Evolutionary conservation across 2,329 filamentous ascomycete species (phyloP), one percentile per base, ranked within the genome.

Genomic region (Aspergillus glaucus): DNA sequence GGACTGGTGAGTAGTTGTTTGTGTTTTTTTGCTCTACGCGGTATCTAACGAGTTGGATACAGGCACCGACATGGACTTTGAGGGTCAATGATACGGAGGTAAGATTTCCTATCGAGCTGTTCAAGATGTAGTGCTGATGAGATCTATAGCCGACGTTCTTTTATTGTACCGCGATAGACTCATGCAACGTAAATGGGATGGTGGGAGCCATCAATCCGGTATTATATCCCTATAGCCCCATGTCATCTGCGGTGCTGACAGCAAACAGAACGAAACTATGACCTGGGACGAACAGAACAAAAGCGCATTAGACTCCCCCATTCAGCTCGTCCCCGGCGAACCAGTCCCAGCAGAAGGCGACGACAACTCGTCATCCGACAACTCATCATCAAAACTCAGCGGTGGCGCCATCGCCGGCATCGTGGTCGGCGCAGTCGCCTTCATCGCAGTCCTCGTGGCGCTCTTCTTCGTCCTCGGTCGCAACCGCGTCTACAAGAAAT

Each of bases 181-280:
- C 84, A 2, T 92, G 87, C 59, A 74, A 75, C 3, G 64, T 70
- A 2, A 77, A 84, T 40, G 76, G 80, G 19, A 92, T 92, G 87
- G 78, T 92, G 14, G 87, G 86, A 3, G 85, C 80, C 1, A 84
- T 92, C 56, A 92, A 91, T 60, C 79, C 84, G 6, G 79, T 83
- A 71, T 51, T 73, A 49, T 17, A 15, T 32, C 30, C 12, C 19
- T n/a, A 9, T 17, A 37, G n/a, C 34, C 6, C 6, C n/a, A 37
- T 3, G n/a, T 17, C 17, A 2, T n/a, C 17, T 15, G 8, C 34
- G 36, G 12, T 6, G 24, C 50, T 61, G 19, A 59, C 52, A 22
- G 6, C 17, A 15, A 10, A 2, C 43, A 66, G 59, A 82, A 80
- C 55, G 47, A 63, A 5, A 79, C 74, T 0, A 67, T 74, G 48